Conservation (phyloP, 495 filamentous ascomycete species). For the Xylona heveae region DNA sequence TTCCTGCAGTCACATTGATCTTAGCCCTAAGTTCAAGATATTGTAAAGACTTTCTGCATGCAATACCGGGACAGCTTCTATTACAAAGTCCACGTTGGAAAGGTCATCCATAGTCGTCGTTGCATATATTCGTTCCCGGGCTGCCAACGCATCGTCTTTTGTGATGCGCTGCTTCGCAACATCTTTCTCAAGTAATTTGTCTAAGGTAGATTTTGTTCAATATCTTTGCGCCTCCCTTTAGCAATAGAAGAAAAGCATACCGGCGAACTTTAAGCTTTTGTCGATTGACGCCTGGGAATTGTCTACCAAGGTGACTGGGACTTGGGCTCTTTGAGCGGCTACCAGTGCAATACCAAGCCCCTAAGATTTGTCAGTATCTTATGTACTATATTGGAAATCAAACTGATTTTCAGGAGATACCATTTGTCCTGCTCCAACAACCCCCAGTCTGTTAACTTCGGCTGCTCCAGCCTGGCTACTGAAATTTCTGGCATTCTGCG, state of each 20-base stretch:
- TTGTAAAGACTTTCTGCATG: background rate
- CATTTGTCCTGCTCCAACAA: slow-evolving; percentile 94
- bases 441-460: slow-evolving; percentile 75
- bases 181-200: slow-evolving; percentile 84
- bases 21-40: slow-evolving; percentile 2
- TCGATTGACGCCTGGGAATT: slow-evolving; percentile 69
- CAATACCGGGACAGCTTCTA: slow-evolving; percentile 77
- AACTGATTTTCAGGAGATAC: slow-evolving; percentile 22
- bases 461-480: no score
- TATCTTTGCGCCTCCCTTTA: background rate
- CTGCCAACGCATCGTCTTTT: slow-evolving; percentile 49
- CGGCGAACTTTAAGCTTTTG: slow-evolving; percentile 79
- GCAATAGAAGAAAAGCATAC: slow-evolving; percentile 20
- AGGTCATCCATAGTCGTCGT: slow-evolving; percentile 60
- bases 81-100: slow-evolving; percentile 80
- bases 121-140: slow-evolving; percentile 42
- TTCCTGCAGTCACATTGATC: slow-evolving; percentile 35
- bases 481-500: no score
- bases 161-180: slow-evolving; percentile 67
- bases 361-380: slow-evolving; percentile 21
- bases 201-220: slow-evolving; percentile 18
- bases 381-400: background rate
- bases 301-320: slow-evolving; percentile 79
- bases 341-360: slow-evolving; percentile 93
- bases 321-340: slow-evolving; percentile 61